Evolutionary conservation across 2,329 filamentous ascomycete genomes (phyloP).

Genomic region (Colletotrichum costaricense): DNA sequence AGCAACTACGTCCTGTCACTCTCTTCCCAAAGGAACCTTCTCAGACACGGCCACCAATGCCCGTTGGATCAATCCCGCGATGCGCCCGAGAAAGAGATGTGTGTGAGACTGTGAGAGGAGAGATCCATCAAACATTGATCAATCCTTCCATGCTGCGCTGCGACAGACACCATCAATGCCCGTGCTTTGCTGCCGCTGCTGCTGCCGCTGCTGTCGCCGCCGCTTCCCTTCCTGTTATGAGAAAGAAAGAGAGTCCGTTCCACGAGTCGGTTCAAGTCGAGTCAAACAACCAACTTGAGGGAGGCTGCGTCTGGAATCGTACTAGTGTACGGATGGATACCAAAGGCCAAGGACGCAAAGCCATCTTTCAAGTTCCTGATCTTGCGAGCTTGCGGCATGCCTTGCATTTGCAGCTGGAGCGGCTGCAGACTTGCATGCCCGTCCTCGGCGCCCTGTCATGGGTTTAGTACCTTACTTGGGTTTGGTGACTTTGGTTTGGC

Average conservation of each 20-base stretch:
- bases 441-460: constrained; percentile 9
- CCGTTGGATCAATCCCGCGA: constrained; percentile 41
- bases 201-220: not conserved
- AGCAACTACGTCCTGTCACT: constrained; percentile 5
- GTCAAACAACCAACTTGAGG: not conserved
- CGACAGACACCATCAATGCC: constrained; percentile 39
- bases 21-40: constrained; percentile 37
- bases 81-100: constrained; percentile 9
- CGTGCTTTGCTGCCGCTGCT: not conserved
- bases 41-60: constrained; percentile 21
- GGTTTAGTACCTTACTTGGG: not conserved
- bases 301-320: not conserved
- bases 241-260: not conserved
- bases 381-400: not conserved
- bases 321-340: not conserved
- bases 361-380: not conserved
- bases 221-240: not conserved
- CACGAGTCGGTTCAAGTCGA: not conserved
- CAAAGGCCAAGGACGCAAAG: not conserved
- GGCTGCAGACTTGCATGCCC: constrained; percentile 22
- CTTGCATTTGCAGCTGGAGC: constrained; percentile 12
- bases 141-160: constrained; percentile 40
- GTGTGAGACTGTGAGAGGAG: not conserved
- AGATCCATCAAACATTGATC: constrained; percentile 47
- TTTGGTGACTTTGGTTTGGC: not conserved